These are phyloP conservation scores for Hymenoscyphus repandus DNA, from an alignment of 2,329 filamentous ascomycete genomes.

Conservation along the genomic window DNA sequence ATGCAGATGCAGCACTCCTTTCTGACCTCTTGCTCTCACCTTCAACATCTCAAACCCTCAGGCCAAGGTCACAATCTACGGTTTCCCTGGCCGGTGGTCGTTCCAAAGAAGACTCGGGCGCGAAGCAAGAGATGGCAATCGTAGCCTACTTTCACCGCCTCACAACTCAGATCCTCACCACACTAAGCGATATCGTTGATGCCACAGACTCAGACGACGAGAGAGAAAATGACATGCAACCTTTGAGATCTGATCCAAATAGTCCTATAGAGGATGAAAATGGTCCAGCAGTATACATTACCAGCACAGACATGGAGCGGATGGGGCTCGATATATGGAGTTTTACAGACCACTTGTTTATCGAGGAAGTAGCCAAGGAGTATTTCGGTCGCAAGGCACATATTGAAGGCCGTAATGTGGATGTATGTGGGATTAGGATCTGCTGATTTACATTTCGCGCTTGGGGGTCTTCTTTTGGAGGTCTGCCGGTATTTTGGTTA, in stretches of 20 bases:
- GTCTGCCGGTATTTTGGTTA: background rate
- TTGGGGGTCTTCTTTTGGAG: background rate
- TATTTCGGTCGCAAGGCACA: conserved; percentile 63
- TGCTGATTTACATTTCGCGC: conserved; percentile 40
- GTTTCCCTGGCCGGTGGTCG: conserved; percentile 17
- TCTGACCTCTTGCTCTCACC: conserved; percentile 42
- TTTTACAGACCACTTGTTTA: conserved; percentile 61
- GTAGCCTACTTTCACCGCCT: conserved; percentile 79
- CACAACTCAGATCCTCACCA: conserved; percentile 59
- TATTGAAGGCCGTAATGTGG: conserved; percentile 63
- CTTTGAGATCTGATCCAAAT: conserved; percentile 52
- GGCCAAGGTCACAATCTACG: conserved; percentile 36
- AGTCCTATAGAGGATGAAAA: conserved; percentile 34
- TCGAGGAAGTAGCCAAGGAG: conserved; percentile 52
- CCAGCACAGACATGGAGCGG: conserved; percentile 57
- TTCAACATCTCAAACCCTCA: conserved; percentile 14
- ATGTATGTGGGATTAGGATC: conserved; percentile 69
- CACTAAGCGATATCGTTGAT: conserved; percentile 57
- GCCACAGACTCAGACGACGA: conserved; percentile 33
- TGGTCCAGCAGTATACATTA: conserved; percentile 44
- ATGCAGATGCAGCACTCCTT: conserved; percentile 50
- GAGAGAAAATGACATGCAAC: conserved; percentile 30
- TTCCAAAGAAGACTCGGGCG: conserved; percentile 32
- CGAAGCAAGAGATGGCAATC: conserved; percentile 59
- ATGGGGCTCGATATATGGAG: conserved; percentile 82